Evolutionary conservation across 2,329 filamentous ascomycete genomes (phyloP).

Genomic region (Apiospora arundinis): DNA sequence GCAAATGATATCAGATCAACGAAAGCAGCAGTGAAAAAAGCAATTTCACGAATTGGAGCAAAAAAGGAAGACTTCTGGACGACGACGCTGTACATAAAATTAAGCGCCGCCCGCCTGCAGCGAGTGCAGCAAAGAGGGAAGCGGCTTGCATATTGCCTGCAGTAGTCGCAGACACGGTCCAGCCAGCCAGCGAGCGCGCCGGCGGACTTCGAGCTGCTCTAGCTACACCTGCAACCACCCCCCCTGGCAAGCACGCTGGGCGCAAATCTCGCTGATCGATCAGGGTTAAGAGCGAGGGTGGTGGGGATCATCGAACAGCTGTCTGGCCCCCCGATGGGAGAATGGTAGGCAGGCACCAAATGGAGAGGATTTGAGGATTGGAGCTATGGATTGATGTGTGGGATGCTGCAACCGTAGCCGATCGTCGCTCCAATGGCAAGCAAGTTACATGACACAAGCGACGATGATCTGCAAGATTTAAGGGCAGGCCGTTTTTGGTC

Average conservation of each 20-base stretch:
- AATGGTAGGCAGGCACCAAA: too few relatives aligned
- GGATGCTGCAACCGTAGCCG: constrained; percentile 4
- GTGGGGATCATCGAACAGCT: not conserved
- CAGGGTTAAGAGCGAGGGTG: not conserved
- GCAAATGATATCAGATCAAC: not conserved
- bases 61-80: not conserved
- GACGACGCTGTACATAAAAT: not conserved
- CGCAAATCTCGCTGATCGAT: constrained; percentile 1
- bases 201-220: not conserved
- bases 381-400: not conserved
- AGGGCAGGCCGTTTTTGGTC: not conserved
- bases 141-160: constrained; percentile 18
- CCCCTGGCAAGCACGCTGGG: not conserved
- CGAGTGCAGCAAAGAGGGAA: not conserved
- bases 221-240: not conserved
- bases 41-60: not conserved
- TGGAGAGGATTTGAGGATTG: not conserved
- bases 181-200: not conserved
- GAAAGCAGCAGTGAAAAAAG: not conserved
- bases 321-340: not conserved
- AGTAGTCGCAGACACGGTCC: constrained; percentile 3
- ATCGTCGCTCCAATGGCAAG: not conserved
- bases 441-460: not conserved
- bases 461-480: not conserved
- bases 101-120: constrained; percentile 18